Base-by-base conservation (phyloP, 805 yeast species). In the Nakazawaea anatomiae region DNA sequence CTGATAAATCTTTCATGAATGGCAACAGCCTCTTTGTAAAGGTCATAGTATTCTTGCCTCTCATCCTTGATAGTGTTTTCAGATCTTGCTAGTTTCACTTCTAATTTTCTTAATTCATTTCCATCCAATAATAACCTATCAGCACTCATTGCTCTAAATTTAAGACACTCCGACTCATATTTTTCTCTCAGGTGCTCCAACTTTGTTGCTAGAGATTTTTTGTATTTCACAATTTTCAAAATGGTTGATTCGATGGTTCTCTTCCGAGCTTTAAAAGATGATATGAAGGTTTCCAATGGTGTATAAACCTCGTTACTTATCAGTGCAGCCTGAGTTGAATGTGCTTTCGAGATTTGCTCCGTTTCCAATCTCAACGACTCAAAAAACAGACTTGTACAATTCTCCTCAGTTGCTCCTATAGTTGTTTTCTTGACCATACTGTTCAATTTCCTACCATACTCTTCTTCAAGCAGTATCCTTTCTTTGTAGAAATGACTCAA, bases 121-220 rank as follows among this genome's bases (percentile, higher is more conserved):
- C 91, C 94, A 72, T 87, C 79, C 31, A 89, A 74, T 27, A 89
- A 71, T 52, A 82, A 82, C 56, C 80, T 79, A 57, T 82, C 80
- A 5, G 90, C 82, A 43, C 75, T 70, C 51, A 74, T 75, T 4
- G 84, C 75, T 54, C 82, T 82, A 52, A 85, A 70, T 57, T 75
- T 80, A 36, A 74, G 67, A 63, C 85, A 82, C 50, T 79, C 87
- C 3, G 67, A 64, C 54, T 80, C 81, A 66, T 78, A 89, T 52
- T 74, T 74, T 32, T 69, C 69, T 51, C 77, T 73, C 42, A 72
- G 58, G 25, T 59, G 60, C 25, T 70, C 67, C 12, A 75, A 68
- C 35, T 73, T 69, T 14, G 61, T 58, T 36, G 61, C 63, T 2
- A 75, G 56, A 9, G 67, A 67, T 28, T 60, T 56, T 58, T 77